Conservation (phyloP, 176 grass and related monocot species). For the Bothriochloa decipiens region DNA sequence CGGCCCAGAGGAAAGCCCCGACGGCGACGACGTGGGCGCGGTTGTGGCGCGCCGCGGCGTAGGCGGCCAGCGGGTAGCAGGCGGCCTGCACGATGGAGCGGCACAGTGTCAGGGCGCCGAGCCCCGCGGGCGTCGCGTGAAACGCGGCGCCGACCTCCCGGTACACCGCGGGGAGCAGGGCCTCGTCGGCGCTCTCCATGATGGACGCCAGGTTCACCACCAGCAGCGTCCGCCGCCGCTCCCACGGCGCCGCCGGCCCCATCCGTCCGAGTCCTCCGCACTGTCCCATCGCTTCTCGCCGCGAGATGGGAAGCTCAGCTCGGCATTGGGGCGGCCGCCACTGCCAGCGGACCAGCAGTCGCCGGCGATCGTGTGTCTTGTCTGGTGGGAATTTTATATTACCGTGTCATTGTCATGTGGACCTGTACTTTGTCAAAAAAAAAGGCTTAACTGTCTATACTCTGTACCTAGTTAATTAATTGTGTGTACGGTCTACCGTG, state of each 20-base stretch:
- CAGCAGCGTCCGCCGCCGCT: slow-evolving; percentile 48
- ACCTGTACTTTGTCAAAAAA: not conserved
- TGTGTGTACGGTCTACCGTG: not conserved
- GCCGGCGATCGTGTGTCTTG: slow-evolving; percentile 5
- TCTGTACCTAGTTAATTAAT: too few species aligned
- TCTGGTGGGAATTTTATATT: slow-evolving; percentile 26
- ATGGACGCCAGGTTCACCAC: slow-evolving; percentile 56
- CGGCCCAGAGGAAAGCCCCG: slow-evolving; percentile 73
- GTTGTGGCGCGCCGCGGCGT: slow-evolving; percentile 56
- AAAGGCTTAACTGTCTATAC: not conserved
- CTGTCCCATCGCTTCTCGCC: not conserved
- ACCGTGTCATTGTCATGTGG: not conserved
- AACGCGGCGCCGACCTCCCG: slow-evolving; percentile 69
- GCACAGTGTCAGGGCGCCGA: slow-evolving; percentile 65
- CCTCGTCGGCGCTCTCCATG: slow-evolving; percentile 72
- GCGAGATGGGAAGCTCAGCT: not conserved
- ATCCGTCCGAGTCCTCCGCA: not conserved
- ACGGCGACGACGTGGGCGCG: slow-evolving; percentile 60
- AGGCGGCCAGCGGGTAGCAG: slow-evolving; percentile 67
- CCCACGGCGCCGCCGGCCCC: slow-evolving; percentile 22
- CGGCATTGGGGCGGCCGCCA: not conserved
- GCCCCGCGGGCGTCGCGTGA: slow-evolving; percentile 53
- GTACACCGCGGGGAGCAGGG: slow-evolving; percentile 67
- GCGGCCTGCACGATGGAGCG: slow-evolving; percentile 64
- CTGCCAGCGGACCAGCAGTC: not conserved